Percentiles rank a stretch among this genome's conserved stretches.
Evolutionary conservation across 1,284 basidiomycete genomes (phyloP).

Genomic region (Pterulicium gracile): DNA sequence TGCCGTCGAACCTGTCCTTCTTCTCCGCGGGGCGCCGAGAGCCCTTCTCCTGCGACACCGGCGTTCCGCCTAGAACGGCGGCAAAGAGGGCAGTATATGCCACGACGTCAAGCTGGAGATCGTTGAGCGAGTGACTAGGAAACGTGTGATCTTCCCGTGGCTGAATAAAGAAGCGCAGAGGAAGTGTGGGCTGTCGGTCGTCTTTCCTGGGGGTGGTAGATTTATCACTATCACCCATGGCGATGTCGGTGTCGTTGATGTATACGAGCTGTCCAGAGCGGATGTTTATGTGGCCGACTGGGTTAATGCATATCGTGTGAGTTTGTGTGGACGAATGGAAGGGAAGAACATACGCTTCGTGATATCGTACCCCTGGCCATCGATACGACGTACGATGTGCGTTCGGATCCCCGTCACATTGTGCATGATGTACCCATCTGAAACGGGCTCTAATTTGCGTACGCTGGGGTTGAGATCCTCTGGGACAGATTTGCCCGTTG

Average conservation of each 20-base stretch:
- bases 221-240: conserved; percentile 24
- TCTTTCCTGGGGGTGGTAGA: too few relatives aligned
- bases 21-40: too few relatives aligned
- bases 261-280: conserved; percentile 73
- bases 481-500: conserved; percentile 37
- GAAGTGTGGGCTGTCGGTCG: conserved; percentile 28
- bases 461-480: conserved; percentile 65
- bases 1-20: conserved; percentile 34
- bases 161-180: conserved; percentile 46
- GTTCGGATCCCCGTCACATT: conserved; percentile 71
- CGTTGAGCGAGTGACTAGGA: conserved; percentile 18
- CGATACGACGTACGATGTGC: conserved; percentile 66
- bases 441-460: conserved; percentile 50
- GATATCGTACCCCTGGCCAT: conserved; percentile 81
- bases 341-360: conserved; percentile 61
- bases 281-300: conserved; percentile 78
- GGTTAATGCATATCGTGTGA: too few relatives aligned
- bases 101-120: conserved; percentile 35
- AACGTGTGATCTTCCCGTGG: conserved; percentile 13
- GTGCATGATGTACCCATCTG: conserved; percentile 65
- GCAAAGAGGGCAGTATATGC: conserved; percentile 68
- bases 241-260: conserved; percentile 53
- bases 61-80: conserved; percentile 47
- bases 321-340: too few relatives aligned
- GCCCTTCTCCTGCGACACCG: too few relatives aligned